Evolutionary conservation across 2,329 filamentous ascomycete genomes (phyloP), one percentile per base, ranked within the genome.

Genomic region (Geosmithia putterillii): DNA sequence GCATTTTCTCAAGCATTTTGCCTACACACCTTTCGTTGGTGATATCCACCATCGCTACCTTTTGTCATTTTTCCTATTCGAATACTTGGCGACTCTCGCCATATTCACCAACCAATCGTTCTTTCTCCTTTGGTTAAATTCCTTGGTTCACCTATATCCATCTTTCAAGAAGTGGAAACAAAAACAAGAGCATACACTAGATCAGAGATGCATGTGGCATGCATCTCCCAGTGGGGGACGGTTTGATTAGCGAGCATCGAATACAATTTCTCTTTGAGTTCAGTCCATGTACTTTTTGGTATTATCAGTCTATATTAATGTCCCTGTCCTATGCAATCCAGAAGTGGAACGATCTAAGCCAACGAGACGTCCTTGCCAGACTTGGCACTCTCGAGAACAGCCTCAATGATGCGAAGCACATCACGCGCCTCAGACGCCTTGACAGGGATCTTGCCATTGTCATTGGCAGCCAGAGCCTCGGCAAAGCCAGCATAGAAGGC

Each of bases 401-500:
- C 73, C 53, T 77, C 73, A 3, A 78, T 65, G 35, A 77, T 66
- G 35, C 60, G 58, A 50, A 78, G 52, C 35, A 76, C 73, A 50
- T 76, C 68, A 6, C 69, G 61, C 2, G 71, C 71, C 54, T 76
- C 64, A n/a, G 55, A 56, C 1, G 71, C 67, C 44, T 70, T 66
- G 15, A 77, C 73, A 0, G 73, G 74, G 1, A 75, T 58, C 38
- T 72, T 64, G 34, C 69, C 65, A 46, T 71, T 69, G 45, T 63
- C 64, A 1, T 72, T 71, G 14, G 57, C 65, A 44, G 56, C 60
- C 6, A 77, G 51, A 1, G 73, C 67, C 50, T 62, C 62, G 14
- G 63, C 73, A 40, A 76, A 65, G 3, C 65, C 59, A 44, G 68
- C 58, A 59, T 89, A 90, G 48, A 85, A 82, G 52, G 74, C 72